Base-by-base conservation (phyloP, 257 asterid species). In the Solanum chmielewskii region DNA sequence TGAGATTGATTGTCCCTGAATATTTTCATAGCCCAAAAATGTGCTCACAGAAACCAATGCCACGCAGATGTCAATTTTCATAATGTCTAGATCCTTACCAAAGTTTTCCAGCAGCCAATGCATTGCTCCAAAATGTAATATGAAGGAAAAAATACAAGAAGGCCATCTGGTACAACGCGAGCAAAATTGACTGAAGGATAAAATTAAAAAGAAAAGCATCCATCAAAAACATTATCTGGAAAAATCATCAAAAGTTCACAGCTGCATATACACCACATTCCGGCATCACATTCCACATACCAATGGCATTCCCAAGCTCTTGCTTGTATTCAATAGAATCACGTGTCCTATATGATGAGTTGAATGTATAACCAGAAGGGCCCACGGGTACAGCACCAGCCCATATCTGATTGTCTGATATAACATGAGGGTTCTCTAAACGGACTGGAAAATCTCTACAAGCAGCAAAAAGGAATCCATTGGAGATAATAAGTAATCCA, bases 281-380 rank as follows among this genome's bases (percentile, higher is more conserved):
- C 59, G 25, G 59, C 7, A 59, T 29, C 47, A 84, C 49, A 84
- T 62, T 70, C 81, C 59, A 83, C 97, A 86, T 91, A 97, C 99
- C 99, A 91, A 97, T 97, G 88, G 99, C 98, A 92, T 97, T 95
- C 91, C 99, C 99, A 90, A 97, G 96, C 83, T 97, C 99, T 93
- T 88, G 69, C 93, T 95, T 97, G 94, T 97, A 97, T 95, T 95
- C 98, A 39, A 90, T 42, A 69, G 99, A 90, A 92, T 93, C 96
- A 87, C 99, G 98, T 87, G 88, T 93, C 88, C 96, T 93, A 86
- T 94, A 97, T 56, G 99, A 97, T 88, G 99, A 97, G 88, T 97
- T 97, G 90, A 97, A 92, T 91, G 97, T 86, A 89, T 91, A 91
- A 84, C 98, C 99, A 89, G 99, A 97, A 89, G 99, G 99, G 76